Evolutionary conservation across 2,329 filamentous ascomycete genomes (phyloP).

Genomic region (Botrytis hyacinthi): DNA sequence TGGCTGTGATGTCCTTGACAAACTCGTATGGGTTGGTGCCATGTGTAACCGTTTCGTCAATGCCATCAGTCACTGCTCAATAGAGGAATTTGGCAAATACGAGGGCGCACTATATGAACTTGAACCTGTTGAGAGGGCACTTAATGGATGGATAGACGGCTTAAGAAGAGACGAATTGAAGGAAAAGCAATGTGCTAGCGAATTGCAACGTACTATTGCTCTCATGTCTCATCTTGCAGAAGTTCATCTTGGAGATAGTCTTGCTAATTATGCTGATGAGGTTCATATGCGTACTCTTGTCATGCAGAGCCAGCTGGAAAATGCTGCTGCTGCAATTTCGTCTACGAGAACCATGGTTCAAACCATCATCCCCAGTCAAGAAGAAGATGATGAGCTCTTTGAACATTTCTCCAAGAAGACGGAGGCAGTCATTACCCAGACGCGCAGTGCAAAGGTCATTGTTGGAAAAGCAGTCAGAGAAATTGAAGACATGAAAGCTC

Average conservation of each 20-base stretch:
- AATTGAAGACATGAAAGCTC: constrained; percentile 71
- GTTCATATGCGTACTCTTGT: constrained; percentile 73
- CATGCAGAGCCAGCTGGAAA: constrained; percentile 80
- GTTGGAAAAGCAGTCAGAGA: constrained; percentile 74
- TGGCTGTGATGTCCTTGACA: constrained; percentile 78
- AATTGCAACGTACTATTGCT: constrained; percentile 80
- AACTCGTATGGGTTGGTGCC: constrained; percentile 76
- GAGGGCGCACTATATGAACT: constrained; percentile 81
- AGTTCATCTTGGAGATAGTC: constrained; percentile 68
- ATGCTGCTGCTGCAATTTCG: constrained; percentile 65
- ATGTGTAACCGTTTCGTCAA: constrained; percentile 84
- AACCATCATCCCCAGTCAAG: constrained; percentile 54
- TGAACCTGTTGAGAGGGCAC: constrained; percentile 82
- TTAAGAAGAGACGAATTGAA: constrained; percentile 82
- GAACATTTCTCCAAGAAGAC: constrained; percentile 67
- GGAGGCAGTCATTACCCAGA: constrained; percentile 70
- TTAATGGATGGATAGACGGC: constrained; percentile 86
- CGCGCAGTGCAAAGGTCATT: constrained; percentile 79
- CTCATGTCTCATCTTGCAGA: constrained; percentile 84
- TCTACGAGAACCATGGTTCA: constrained; percentile 66
- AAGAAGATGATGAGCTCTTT: constrained; percentile 65
- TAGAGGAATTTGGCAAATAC: constrained; percentile 75
- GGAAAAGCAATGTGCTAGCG: constrained; percentile 75
- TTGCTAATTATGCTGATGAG: constrained; percentile 74
- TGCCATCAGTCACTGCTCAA: constrained; percentile 73